A percentile compares a stretch with the other conserved stretches of the same genome.
phyloP scores from a whole-genome alignment of 2,329 filamentous ascomycete genomes.

The Cladosporium halotolerans region DNA sequence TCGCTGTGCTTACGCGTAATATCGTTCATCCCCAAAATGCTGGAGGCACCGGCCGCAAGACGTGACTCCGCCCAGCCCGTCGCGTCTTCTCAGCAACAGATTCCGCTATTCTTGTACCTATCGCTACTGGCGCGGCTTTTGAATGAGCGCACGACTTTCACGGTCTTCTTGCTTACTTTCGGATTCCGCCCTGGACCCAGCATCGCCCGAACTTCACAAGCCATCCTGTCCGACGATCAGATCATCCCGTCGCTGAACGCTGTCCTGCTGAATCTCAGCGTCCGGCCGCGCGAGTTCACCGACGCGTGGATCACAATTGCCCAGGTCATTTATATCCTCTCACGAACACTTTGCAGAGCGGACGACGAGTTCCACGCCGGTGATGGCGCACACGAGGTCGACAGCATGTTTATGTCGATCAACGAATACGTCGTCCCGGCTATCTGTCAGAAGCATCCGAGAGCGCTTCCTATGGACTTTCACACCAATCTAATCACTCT shows the following conservation, averaged over 20 bases:
- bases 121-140: conserved; percentile 15
- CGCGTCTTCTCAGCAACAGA: conserved; percentile 12
- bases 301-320: conserved; percentile 21
- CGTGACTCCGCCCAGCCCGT: conserved; percentile 22
- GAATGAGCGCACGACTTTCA: background rate
- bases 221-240: background rate
- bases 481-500: conserved; percentile 17
- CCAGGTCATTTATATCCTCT: conserved; percentile 16
- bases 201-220: background rate
- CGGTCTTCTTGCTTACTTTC: conserved; percentile 6
- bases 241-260: conserved; percentile 3
- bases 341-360: conserved; percentile 5
- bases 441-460: conserved; percentile 26
- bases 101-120: conserved; percentile 17
- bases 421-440: conserved; percentile 21
- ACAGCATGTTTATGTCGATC: conserved; percentile 18
- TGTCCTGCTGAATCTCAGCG: conserved; percentile 7
- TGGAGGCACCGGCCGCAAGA: conserved; percentile 16
- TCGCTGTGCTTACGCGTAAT: conserved; percentile 17
- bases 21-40: conserved; percentile 15
- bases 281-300: conserved; percentile 11
- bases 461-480: conserved; percentile 23
- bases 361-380: conserved; percentile 5
- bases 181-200: background rate
- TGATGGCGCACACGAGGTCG: conserved; percentile 1